These are phyloP conservation scores for Helotiales sp. DNA, from an alignment of 2,329 filamentous ascomycete genomes.

Conservation along the genomic window DNA sequence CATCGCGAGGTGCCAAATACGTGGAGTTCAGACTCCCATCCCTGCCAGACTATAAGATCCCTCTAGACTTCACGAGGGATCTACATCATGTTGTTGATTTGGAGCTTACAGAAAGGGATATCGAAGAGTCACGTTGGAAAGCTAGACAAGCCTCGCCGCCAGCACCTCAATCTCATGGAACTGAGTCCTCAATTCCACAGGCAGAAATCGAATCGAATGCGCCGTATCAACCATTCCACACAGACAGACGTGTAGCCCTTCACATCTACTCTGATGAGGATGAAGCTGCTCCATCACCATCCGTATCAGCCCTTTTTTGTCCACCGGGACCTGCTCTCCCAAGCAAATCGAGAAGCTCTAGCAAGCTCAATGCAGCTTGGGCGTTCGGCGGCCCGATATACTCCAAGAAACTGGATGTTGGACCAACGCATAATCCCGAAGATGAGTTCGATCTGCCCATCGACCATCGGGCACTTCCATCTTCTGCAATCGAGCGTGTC, in stretches of 20 bases:
- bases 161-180: conserved; percentile 41
- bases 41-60: conserved; percentile 59
- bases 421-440: conserved; percentile 46
- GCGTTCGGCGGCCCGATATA: conserved; percentile 60
- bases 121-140: conserved; percentile 36
- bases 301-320: conserved; percentile 30
- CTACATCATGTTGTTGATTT: conserved; percentile 46
- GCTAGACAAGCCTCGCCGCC: conserved; percentile 38
- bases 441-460: conserved; percentile 49
- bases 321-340: conserved; percentile 20
- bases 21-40: conserved; percentile 64
- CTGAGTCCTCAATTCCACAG: conserved; percentile 65
- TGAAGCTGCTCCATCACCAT: conserved; percentile 20
- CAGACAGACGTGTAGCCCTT: conserved; percentile 79
- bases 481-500: conserved; percentile 64
- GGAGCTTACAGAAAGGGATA: conserved; percentile 31
- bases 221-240: conserved; percentile 94
- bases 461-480: conserved; percentile 59
- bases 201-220: conserved; percentile 95
- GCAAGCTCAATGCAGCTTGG: conserved; percentile 43
- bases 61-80: conserved; percentile 55
- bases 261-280: conserved; percentile 55
- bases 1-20: conserved; percentile 38
- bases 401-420: conserved; percentile 53
- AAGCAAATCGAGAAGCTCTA: conserved; percentile 3